phyloP scores from a whole-genome alignment of 768 basidiomycete genomes.

The Artomyces pyxidatus region DNA sequence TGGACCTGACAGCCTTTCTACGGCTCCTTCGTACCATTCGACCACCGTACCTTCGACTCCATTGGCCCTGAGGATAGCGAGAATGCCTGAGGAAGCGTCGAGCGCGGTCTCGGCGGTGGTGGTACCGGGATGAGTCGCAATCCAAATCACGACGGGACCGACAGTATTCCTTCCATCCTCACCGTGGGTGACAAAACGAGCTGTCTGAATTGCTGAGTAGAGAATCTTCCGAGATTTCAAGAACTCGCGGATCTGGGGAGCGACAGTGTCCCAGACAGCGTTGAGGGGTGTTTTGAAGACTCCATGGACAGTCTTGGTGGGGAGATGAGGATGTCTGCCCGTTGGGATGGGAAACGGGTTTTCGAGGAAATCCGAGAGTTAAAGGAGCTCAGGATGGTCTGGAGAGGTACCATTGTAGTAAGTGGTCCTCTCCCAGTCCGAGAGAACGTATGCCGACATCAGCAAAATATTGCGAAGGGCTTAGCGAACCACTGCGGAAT shows the following conservation, averaged over 20 bases:
- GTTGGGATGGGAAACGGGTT: slow-evolving; percentile 3
- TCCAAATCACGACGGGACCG: slow-evolving; percentile 10
- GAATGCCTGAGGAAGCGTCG: slow-evolving; percentile 4
- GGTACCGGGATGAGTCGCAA: background rate
- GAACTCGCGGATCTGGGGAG: slow-evolving; percentile 2
- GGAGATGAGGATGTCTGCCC: slow-evolving; percentile 5
- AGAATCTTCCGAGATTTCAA: slow-evolving; percentile 1
- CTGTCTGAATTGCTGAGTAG: slow-evolving; percentile 2
- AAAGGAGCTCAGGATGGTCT: slow-evolving; percentile 3
- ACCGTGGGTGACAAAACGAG: slow-evolving; percentile 6
- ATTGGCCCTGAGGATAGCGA: background rate
- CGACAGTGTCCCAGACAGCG: slow-evolving; percentile 5
- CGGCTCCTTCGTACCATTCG: slow-evolving; percentile 6
- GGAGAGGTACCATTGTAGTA: background rate
- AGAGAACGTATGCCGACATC: background rate
- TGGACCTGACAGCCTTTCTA: slow-evolving; percentile 1
- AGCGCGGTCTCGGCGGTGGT: slow-evolving; percentile 8
- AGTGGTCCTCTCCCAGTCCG: background rate
- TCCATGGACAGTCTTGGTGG: slow-evolving; percentile 2
- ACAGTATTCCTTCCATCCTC: slow-evolving; percentile 1
- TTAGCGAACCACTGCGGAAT: no score
- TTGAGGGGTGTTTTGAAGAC: slow-evolving; percentile 7
- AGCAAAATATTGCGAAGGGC: no score
- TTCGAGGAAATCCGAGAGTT: background rate
- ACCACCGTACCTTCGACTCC: slow-evolving; percentile 5